Conservation (phyloP, 805 yeast genomes). For the Monosporozyma siamensis region DNA sequence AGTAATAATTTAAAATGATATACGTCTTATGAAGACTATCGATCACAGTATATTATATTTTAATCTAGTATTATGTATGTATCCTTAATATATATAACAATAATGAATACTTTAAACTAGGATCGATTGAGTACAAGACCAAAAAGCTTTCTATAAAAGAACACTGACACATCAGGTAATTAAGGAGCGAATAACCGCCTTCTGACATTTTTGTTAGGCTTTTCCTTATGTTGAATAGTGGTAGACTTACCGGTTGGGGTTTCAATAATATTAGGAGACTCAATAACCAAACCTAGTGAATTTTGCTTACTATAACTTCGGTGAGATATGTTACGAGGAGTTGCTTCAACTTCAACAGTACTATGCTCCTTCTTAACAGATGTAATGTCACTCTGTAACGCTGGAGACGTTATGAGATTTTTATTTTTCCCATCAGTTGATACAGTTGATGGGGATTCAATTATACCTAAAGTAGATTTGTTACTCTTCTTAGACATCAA, state of each 20-base stretch:
- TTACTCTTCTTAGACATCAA: constrained; percentile 11
- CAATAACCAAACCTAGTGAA: background rate
- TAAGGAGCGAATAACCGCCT: constrained; percentile 33
- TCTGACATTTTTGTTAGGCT: constrained; percentile 20
- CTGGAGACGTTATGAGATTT: background rate
- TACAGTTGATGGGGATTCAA: constrained; percentile 22
- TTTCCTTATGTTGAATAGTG: constrained; percentile 10
- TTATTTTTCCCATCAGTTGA: background rate
- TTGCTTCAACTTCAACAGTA: background rate
- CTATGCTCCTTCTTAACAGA: background rate
- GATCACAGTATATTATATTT: too few relatives aligned
- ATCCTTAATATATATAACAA: background rate
- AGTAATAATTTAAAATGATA: background rate
- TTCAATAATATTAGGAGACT: background rate
- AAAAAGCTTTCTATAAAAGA: too few relatives aligned
- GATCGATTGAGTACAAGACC: too few relatives aligned
- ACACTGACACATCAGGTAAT: too few relatives aligned
- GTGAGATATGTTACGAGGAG: background rate
- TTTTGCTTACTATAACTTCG: background rate
- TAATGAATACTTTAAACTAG: background rate
- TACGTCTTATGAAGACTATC: background rate
- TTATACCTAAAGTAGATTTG: constrained; percentile 11
- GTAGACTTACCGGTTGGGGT: background rate
- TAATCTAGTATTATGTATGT: too few relatives aligned
- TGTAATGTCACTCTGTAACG: background rate